Base-by-base conservation (phyloP, 768 basidiomycete species). In the Termitomyces sp. region DNA sequence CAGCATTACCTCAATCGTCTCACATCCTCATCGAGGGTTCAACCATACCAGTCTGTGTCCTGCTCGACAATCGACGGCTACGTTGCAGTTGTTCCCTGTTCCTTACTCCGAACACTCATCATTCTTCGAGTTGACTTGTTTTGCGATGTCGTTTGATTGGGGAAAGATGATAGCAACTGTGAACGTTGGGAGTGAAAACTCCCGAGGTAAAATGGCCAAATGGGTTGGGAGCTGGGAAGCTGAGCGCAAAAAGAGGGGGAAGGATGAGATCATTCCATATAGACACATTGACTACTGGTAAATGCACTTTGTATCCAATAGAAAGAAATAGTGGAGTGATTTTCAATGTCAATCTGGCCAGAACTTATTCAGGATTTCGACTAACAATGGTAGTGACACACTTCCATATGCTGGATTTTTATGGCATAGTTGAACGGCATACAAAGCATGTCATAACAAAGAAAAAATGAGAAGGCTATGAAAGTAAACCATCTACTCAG, bases 61-160 rank as follows among this genome's bases (percentile, higher is more conserved):
- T 21, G 82, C 80, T 64, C 80, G 83, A 44, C 90, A 89, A 57
- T 91, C 92, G 11, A 87, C 86, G 15, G 62, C 82, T 15, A 71
- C 74, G 33, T 69, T 89, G 45, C 87, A 87, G 71, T 74, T 97
- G 43, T 92, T 86, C 65, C 89, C 91, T 52, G 85, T 91, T 54
- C 89, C 86, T 10, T 98, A 98, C 67, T 98, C 94, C 5, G 97
- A 98, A 67, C 96, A 98, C 68, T 93, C 91, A 33, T 94, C 91
- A 35, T 98, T 98, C 71, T 91, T 91, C 64, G 96, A 98, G 71
- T 76, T 96, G 60, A 96, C 94, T 11, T 95, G 93, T 68, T 98
- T 98, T 68, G 93, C 94, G 4, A 80, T 98, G 71, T 93, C 91
- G 19, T 77, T 94, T 43, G 82, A 84, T 60, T 96, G 86, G 88